Base-by-base conservation (phyloP, 2,329 filamentous ascomycete genomes). In the Cladorrhinum sp. region DNA sequence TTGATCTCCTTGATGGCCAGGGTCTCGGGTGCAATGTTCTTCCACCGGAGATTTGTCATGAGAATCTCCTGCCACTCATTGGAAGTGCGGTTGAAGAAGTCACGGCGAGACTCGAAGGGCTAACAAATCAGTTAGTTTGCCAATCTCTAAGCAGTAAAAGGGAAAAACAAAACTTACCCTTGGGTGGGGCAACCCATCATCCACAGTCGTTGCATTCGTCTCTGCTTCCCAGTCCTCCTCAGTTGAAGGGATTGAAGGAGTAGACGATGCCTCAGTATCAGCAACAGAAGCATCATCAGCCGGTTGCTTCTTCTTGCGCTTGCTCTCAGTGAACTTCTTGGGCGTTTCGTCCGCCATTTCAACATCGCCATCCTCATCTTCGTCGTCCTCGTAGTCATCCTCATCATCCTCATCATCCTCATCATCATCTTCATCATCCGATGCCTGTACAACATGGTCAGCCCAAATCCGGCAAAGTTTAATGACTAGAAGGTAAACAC, bases 31-130 rank as follows among this genome's bases (percentile, higher is more conserved):
- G 86, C 83, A 50, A 85, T 78, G 32, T 84, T 84, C 73, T 87
- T 87, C 78, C 85, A 87, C 63, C 87, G 84, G 61, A 95, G 77
- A 65, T 84, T 88, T 1, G 89, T 88, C 77, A 97, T 86, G 38
- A 96, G 80, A 13, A 93, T 78, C 65, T 92, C 90, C 74, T 98
- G 93, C 95, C 95, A 99, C 66, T 93, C 89, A 62, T 88, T 87
- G 0, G 90, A 90, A 0, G 93, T 96, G 50, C 95, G 86, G 16
- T 85, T 85, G 77, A 96, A 98, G 82, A 98, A 99, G 53, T 96
- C 95, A 52, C 93, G 87, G 48, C 96, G 83, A 1, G 87, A 88
- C 72, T 99, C 95, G 69, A 99, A 99, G 0, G 93, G 92, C 69
- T 92, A 81, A 1, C 27, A 12, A 22, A 57, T 66, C 59, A 54